Conservation (phyloP, 2,329 filamentous ascomycete genomes). For the Apiospora pterosperma region DNA sequence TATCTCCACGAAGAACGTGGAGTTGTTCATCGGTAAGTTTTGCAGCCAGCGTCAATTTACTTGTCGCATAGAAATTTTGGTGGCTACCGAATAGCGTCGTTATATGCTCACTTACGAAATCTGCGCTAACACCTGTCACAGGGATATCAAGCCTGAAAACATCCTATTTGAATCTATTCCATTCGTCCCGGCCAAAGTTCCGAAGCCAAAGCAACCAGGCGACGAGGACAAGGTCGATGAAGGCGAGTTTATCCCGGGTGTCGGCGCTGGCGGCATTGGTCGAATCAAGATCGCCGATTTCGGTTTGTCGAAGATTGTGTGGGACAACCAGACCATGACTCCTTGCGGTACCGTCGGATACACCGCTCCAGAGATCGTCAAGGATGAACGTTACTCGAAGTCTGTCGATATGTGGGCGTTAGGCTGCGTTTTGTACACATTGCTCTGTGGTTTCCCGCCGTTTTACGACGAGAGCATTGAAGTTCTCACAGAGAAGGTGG, state of each 20-base stretch:
- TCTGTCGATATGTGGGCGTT: conserved; percentile 99
- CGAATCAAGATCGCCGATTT: conserved; percentile 98
- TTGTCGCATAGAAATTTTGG: neutral
- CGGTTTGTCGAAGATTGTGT: conserved; percentile 94
- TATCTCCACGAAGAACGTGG: conserved; percentile 94
- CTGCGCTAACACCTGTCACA: conserved; percentile 35
- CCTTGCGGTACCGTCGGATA: conserved; percentile 99
- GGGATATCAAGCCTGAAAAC: conserved; percentile 98
- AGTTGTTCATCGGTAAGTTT: conserved; percentile 86
- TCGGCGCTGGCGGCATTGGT: conserved; percentile 87
- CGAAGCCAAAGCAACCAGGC: conserved; percentile 77
- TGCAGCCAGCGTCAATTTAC: neutral
- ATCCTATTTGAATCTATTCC: conserved; percentile 87
- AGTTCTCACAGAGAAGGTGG: conserved; percentile 95
- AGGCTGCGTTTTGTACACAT: conserved; percentile 92
- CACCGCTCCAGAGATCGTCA: conserved; percentile 97
- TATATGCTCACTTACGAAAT: neutral
- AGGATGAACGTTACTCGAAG: conserved; percentile 98
- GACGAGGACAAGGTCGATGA: conserved; percentile 98
- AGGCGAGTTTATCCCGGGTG: conserved; percentile 81
- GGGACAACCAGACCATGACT: conserved; percentile 98
- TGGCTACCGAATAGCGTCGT: neutral
- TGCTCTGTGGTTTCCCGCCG: conserved; percentile 95
- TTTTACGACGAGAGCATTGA: conserved; percentile 99
- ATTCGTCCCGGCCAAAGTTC: conserved; percentile 73